Evolutionary conservation across 805 yeast genomes (phyloP).

Genomic region (Kazachstania taianensis): DNA sequence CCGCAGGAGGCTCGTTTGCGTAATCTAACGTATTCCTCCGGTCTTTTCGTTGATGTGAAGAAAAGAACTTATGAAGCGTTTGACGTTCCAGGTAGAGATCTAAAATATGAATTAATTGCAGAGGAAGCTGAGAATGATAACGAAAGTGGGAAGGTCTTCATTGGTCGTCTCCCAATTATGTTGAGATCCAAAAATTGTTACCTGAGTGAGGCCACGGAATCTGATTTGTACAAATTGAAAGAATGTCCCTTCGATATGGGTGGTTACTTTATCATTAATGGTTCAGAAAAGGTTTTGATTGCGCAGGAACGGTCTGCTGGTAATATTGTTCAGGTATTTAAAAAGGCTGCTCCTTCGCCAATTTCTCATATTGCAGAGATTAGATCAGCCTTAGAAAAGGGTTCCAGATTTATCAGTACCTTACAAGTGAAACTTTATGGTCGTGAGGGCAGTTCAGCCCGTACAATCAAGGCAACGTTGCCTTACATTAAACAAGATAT

Average conservation of each 20-base stretch:
- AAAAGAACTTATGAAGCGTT: slow-evolving; percentile 78
- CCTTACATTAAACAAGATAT: slow-evolving; percentile 96
- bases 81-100: slow-evolving; percentile 54
- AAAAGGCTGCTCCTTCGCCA: slow-evolving; percentile 95
- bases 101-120: slow-evolving; percentile 44
- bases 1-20: slow-evolving; percentile 98
- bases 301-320: slow-evolving; percentile 99
- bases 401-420: slow-evolving; percentile 86
- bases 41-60: slow-evolving; percentile 90
- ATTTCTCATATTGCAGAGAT: slow-evolving; percentile 94
- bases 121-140: slow-evolving; percentile 48
- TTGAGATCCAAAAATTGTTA: slow-evolving; percentile 92
- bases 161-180: slow-evolving; percentile 98
- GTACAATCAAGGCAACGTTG: slow-evolving; percentile 89
- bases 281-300: slow-evolving; percentile 94
- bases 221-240: slow-evolving; percentile 87
- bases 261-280: slow-evolving; percentile 96
- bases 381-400: slow-evolving; percentile 93
- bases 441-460: slow-evolving; percentile 60
- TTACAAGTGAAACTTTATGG: slow-evolving; percentile 89
- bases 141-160: slow-evolving; percentile 77
- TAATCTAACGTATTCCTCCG: slow-evolving; percentile 92
- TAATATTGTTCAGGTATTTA: slow-evolving; percentile 95
- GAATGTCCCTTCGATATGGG: slow-evolving; percentile 99
- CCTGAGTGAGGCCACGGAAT: slow-evolving; percentile 79